These are phyloP conservation scores for Friedmanniomyces endolithicus DNA, from an alignment of 495 filamentous ascomycete genomes.

Conservation along the genomic window DNA sequence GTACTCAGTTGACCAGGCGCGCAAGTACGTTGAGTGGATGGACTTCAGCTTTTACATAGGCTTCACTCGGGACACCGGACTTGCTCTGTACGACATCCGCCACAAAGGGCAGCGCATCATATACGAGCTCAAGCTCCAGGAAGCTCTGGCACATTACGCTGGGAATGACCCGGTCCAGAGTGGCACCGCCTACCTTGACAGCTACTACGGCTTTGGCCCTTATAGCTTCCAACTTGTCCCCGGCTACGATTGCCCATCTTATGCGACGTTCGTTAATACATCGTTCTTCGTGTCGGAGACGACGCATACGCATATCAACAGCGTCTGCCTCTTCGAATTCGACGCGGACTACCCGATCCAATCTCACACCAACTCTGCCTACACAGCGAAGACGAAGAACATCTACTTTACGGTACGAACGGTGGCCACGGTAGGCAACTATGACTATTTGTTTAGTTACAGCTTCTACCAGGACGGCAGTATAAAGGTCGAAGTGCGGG, in stretches of 20 bases:
- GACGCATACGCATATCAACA: slow-evolving; percentile 32
- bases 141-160: slow-evolving; percentile 44
- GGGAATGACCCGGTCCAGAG: slow-evolving; percentile 33
- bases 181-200: slow-evolving; percentile 35
- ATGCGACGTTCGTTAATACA: slow-evolving; percentile 35
- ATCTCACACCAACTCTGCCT: slow-evolving; percentile 30
- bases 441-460: slow-evolving; percentile 33
- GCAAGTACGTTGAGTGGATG: slow-evolving; percentile 43
- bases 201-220: slow-evolving; percentile 36
- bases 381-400: slow-evolving; percentile 31
- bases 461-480: slow-evolving; percentile 44
- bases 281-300: slow-evolving; percentile 31
- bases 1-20: slow-evolving; percentile 34
- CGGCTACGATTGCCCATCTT: slow-evolving; percentile 41
- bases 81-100: slow-evolving; percentile 36
- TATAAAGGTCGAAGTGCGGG: slow-evolving; percentile 41
- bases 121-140: slow-evolving; percentile 42
- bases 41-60: slow-evolving; percentile 40
- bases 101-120: slow-evolving; percentile 41
- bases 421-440: slow-evolving; percentile 35
- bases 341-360: slow-evolving; percentile 30
- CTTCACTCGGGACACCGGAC: slow-evolving; percentile 33
- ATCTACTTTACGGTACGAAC: slow-evolving; percentile 35
- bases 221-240: slow-evolving; percentile 34
- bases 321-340: slow-evolving; percentile 38